A percentile compares a stretch with the other conserved stretches of the same genome.
Evolutionary conservation across 768 basidiomycete genomes (phyloP).

Genomic region (Phanerochaete carnosa): DNA sequence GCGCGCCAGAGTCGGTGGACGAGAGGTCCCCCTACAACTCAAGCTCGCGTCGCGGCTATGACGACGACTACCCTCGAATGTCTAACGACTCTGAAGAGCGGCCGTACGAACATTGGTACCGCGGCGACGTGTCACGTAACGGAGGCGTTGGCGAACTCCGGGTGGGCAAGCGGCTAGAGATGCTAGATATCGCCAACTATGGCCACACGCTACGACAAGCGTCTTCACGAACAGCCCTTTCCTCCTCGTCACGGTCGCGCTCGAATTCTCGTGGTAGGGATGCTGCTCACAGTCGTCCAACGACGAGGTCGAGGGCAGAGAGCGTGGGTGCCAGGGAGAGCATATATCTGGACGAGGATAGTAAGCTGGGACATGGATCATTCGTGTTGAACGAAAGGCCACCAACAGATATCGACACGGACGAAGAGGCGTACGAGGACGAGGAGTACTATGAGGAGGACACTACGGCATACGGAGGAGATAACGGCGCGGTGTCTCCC

Average conservation of each 20-base stretch:
- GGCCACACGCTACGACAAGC: conserved; percentile 53
- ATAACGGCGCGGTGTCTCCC: conserved; percentile 19
- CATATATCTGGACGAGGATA: conserved; percentile 61
- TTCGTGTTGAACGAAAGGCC: conserved; percentile 76
- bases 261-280: conserved; percentile 27
- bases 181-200: conserved; percentile 86
- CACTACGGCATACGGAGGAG: conserved; percentile 8
- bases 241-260: conserved; percentile 16
- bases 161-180: conserved; percentile 72
- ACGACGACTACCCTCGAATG: conserved; percentile 37
- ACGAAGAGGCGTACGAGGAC: conserved; percentile 30
- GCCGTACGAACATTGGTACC: conserved; percentile 89
- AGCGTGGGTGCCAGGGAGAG: conserved; percentile 63
- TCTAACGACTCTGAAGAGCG: conserved; percentile 78
- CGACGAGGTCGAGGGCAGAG: conserved; percentile 56
- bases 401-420: conserved; percentile 69
- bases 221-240: conserved; percentile 14
- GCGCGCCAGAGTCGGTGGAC: conserved; percentile 49
- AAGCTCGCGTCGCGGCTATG: conserved; percentile 31
- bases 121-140: conserved; percentile 81
- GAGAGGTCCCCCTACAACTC: conserved; percentile 62
- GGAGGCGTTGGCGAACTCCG: conserved; percentile 86
- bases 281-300: conserved; percentile 8
- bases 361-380: conserved; percentile 39
- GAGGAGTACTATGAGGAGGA: conserved; percentile 13